Base-by-base conservation (phyloP, 2,329 filamentous ascomycete genomes). In the Fusarium protoensiforme region DNA sequence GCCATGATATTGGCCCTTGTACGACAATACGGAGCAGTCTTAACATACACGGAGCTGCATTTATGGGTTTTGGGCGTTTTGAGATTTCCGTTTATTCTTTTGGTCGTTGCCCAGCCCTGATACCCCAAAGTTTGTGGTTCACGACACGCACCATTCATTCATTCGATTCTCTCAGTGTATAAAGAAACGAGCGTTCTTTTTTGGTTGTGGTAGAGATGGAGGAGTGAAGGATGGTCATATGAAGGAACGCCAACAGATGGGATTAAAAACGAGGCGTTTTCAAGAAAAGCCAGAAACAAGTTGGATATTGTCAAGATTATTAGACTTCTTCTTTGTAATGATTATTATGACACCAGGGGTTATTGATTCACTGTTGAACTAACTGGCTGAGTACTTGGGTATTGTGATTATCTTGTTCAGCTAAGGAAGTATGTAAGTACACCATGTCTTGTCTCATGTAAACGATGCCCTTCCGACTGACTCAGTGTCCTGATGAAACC, bases 1-100 rank as follows among this genome's bases (percentile, higher is more conserved):
- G 63, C 77, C 80, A 27, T 80, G 64, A 82, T 68, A 10, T 46
- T 36, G 63, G 61, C 61, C 68, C 27, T 41, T 69, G 66, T 71
- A 69, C 48, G 65, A 75, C 61, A 58, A 69, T 63, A 35, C 20
- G 58, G 51, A 61, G 64, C 63, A 56, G 35, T 64, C 64, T 66
- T 61, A 29, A 68, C 35, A 62, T 48, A 62, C 24, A 53, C 24
- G 53, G 64, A 57, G 68, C 54, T 67, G 39, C 68, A 67, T 72
- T 72, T 53, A 61, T 46, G 53, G 64, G 59, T 60, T 51, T 71
- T 66, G 70, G 46, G 68, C 69, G 71, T 75, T 43, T 31, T 53
- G 43, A 53, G 46, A 64, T 41, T 64, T 64, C 61, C 56, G 33
- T 35, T 65, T 65, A 39, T 54, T 65, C 54, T 62, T 67, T 31